These are phyloP conservation scores for Thelephora terrestris DNA, from an alignment of 1,284 basidiomycete genomes.

Conservation along the genomic window DNA sequence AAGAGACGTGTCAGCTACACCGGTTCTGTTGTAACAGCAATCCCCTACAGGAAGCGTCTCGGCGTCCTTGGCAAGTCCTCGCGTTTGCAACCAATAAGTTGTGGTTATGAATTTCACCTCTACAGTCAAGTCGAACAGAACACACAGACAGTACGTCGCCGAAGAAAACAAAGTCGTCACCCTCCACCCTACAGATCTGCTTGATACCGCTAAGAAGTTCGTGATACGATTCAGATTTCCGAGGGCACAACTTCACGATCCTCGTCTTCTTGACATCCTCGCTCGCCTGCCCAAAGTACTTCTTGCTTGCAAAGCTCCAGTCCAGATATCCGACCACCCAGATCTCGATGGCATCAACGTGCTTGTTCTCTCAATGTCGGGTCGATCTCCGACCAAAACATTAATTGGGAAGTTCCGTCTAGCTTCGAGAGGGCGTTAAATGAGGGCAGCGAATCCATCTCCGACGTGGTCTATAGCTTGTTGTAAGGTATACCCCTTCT, in stretches of 20 bases:
- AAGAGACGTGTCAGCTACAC: too few species aligned
- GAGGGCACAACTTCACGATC: conserved; percentile 18
- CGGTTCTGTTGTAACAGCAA: too few species aligned
- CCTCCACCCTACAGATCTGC: too few species aligned
- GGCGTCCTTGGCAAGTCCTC: too few species aligned
- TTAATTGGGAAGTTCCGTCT: conserved; percentile 23
- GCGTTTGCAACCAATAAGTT: too few species aligned
- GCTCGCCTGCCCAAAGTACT: conserved; percentile 25
- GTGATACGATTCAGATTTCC: conserved; percentile 12
- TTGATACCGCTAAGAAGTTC: too few species aligned
- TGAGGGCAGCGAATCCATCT: too few species aligned
- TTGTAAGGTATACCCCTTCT: conserved; percentile 25
- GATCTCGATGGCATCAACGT: conserved; percentile 24
- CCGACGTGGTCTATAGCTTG: conserved; percentile 26
- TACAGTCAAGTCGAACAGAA: too few species aligned
- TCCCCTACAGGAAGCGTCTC: too few species aligned
- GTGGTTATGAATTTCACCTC: too few species aligned
- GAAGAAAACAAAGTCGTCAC: too few species aligned
- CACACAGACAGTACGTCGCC: too few species aligned
- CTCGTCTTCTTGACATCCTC: conserved; percentile 16
- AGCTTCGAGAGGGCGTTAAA: conserved; percentile 20
- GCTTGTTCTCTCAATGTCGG: conserved; percentile 23
- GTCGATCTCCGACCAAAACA: conserved; percentile 19
- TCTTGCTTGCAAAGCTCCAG: conserved; percentile 31
- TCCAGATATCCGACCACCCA: conserved; percentile 28